phyloP scores from a whole-genome alignment of 1,139 yeast species.

The Debaryomycetaceae sp. region DNA sequence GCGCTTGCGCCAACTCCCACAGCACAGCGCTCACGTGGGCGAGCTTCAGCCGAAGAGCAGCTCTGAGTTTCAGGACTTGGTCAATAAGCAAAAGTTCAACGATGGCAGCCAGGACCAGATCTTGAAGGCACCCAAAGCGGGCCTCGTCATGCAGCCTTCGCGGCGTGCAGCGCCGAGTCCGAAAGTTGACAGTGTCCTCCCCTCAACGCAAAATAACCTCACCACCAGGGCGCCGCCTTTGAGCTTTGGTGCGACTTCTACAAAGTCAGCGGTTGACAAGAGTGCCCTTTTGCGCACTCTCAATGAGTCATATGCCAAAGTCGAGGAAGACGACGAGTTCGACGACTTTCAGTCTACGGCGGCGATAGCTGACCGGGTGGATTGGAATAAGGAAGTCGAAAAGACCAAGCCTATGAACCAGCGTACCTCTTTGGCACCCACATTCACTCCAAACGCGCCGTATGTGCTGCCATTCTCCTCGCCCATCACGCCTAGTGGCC shows the following conservation, averaged over 20 bases:
- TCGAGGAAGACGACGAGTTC: slow-evolving; percentile 25
- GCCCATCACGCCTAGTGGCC: slow-evolving; percentile 5
- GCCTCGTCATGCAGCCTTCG: slow-evolving; percentile 14
- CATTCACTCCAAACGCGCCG: slow-evolving; percentile 1
- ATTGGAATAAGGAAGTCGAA: slow-evolving; percentile 19
- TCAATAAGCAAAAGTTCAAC: slow-evolving; percentile 31
- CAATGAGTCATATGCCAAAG: slow-evolving; percentile 15
- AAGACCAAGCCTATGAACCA: slow-evolving; percentile 8
- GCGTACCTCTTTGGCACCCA: slow-evolving; percentile 7
- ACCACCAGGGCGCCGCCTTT: slow-evolving; percentile 13
- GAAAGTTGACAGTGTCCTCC: slow-evolving; percentile 5
- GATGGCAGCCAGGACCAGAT: slow-evolving; percentile 22
- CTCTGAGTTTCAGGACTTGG: slow-evolving; percentile 26
- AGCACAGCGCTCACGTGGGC: slow-evolving; percentile 1
- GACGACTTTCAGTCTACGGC: slow-evolving; percentile 23
- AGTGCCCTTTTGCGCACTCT: slow-evolving; percentile 19
- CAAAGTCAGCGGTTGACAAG: slow-evolving; percentile 12
- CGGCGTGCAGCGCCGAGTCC: slow-evolving; percentile 4
- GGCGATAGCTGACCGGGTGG: slow-evolving; percentile 9
- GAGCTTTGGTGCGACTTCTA: slow-evolving; percentile 23
- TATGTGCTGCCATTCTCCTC: too few species aligned
- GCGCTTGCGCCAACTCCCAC: slow-evolving; percentile 26
- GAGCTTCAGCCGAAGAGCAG: slow-evolving; percentile 11
- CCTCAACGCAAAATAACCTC: slow-evolving; percentile 9
- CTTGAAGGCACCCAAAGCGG: slow-evolving; percentile 21